Conservation (phyloP, 202 grass and related monocot genomes). For the Zizania palustris region DNA sequence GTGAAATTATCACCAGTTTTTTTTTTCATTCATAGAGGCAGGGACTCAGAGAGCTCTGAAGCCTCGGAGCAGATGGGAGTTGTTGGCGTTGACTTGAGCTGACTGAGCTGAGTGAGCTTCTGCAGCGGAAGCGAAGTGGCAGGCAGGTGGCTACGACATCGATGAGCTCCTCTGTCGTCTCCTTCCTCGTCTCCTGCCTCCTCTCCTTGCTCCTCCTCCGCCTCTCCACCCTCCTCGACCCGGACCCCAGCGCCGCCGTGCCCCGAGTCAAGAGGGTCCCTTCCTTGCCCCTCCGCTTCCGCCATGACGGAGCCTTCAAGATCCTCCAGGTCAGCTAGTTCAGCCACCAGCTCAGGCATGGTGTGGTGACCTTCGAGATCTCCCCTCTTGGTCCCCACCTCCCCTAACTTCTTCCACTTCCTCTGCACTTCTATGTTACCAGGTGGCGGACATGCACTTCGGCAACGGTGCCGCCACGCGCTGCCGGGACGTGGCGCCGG, state of each 20-base stretch:
- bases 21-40: no score
- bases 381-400: not conserved
- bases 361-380: not conserved
- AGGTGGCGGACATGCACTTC: conserved; percentile 98
- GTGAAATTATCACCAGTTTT: no score
- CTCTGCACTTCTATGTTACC: not conserved
- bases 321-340: conserved; percentile 67
- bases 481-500: conserved; percentile 69
- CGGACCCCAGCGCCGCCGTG: conserved; percentile 33
- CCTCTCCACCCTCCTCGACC: conserved; percentile 46
- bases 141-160: no score
- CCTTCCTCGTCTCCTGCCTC: conserved; percentile 41
- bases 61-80: no score
- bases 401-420: not conserved
- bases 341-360: not conserved
- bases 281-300: conserved; percentile 76
- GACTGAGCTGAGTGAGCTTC: no score
- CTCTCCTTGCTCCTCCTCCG: conserved; percentile 45
- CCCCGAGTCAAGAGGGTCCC: conserved; percentile 64
- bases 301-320: conserved; percentile 86
- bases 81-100: no score
- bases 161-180: no score
- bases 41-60: no score
- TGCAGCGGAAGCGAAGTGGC: no score
- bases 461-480: conserved; percentile 79